phyloP scores from a whole-genome alignment of 345 rosid species.

The Populus nigra region DNA sequence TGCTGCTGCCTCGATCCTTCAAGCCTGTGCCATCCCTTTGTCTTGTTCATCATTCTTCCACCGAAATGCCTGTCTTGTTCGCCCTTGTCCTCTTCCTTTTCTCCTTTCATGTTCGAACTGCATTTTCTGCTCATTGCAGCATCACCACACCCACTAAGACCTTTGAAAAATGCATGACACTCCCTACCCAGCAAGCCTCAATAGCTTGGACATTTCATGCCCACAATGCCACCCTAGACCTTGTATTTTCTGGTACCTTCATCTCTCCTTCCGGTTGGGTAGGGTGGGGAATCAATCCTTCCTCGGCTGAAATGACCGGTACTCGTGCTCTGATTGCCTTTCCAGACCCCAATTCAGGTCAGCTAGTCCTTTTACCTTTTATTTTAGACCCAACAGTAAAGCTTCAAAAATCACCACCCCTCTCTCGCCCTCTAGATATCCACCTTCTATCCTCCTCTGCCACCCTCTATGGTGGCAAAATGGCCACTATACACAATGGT shows the following conservation, averaged over 20 bases:
- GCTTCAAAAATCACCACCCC: conserved; percentile 77
- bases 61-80: conserved; percentile 24
- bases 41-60: not conserved
- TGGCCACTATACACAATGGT: conserved; percentile 83
- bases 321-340: conserved; percentile 78
- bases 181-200: conserved; percentile 93
- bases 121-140: conserved; percentile 56
- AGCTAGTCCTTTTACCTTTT: conserved; percentile 70
- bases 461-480: conserved; percentile 72
- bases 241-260: conserved; percentile 85
- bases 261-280: conserved; percentile 99
- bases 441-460: conserved; percentile 77
- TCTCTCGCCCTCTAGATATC: conserved; percentile 76
- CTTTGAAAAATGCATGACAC: conserved; percentile 69
- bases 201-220: conserved; percentile 90
- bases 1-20: not conserved
- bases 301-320: conserved; percentile 76
- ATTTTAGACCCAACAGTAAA: conserved; percentile 74
- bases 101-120: conserved; percentile 19
- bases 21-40: not conserved
- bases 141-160: conserved; percentile 51
- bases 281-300: conserved; percentile 81
- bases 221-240: conserved; percentile 72
- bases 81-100: conserved; percentile 25
- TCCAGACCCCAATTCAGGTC: conserved; percentile 87